Conservation (phyloP, 768 basidiomycete genomes). For the Lentinula sp. region DNA sequence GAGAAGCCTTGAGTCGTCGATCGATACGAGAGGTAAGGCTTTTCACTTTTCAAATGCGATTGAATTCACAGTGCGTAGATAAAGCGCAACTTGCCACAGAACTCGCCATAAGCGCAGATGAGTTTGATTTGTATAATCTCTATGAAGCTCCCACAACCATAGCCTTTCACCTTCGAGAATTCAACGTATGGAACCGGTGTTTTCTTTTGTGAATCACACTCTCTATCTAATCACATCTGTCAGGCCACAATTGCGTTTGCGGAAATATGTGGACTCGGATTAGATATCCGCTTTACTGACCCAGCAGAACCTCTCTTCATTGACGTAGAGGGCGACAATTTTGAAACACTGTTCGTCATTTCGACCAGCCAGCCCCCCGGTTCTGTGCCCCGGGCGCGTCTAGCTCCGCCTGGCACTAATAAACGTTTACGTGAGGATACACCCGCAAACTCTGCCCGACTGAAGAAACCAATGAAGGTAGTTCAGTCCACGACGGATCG, state of each 20-base stretch:
- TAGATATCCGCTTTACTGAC: conserved; percentile 74
- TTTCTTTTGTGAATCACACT: background rate
- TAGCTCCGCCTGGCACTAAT: conserved; percentile 6
- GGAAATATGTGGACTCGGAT: conserved; percentile 56
- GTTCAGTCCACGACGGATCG: conserved; percentile 29
- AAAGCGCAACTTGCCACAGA: conserved; percentile 67
- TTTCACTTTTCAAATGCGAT: background rate
- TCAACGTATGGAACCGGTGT: conserved; percentile 48
- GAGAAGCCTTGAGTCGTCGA: conserved; percentile 59
- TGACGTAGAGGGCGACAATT: conserved; percentile 63
- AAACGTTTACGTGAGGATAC: conserved; percentile 42
- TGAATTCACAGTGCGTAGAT: conserved; percentile 27
- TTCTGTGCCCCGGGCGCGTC: conserved; percentile 18
- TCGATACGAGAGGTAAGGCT: conserved; percentile 55
- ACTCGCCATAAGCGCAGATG: conserved; percentile 67
- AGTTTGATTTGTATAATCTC: conserved; percentile 76
- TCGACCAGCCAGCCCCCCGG: conserved; percentile 64
- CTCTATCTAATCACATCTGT: background rate
- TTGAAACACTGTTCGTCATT: conserved; percentile 67
- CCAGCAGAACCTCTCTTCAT: conserved; percentile 72
- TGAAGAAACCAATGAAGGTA: conserved; percentile 49
- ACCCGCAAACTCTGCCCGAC: conserved; percentile 28
- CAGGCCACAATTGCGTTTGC: conserved; percentile 80
- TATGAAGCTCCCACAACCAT: conserved; percentile 57
- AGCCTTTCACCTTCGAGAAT: conserved; percentile 78